Evolutionary conservation across 768 basidiomycete genomes (phyloP).

Genomic region (Lentinula aciculospora): DNA sequence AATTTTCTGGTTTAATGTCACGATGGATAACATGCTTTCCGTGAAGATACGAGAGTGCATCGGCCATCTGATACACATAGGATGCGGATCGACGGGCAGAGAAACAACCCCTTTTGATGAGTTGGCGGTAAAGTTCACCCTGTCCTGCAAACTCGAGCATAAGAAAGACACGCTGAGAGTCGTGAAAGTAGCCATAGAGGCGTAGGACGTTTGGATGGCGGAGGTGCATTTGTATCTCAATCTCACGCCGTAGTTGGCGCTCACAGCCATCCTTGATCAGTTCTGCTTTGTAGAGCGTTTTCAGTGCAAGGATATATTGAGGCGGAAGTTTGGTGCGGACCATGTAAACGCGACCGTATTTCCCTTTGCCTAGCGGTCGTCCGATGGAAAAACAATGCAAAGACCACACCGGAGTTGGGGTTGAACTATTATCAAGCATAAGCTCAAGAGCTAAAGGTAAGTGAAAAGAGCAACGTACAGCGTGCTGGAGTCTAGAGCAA

Average conservation of each 20-base stretch:
- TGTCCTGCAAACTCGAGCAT: conserved; percentile 98
- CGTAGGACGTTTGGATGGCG: conserved; percentile 93
- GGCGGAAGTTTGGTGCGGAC: conserved; percentile 89
- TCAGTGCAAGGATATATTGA: conserved; percentile 94
- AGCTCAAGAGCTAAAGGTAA: not conserved
- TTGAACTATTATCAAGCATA: conserved; percentile 33
- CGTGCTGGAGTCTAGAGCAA: conserved; percentile 83
- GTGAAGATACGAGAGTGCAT: conserved; percentile 89
- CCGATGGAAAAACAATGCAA: conserved; percentile 90
- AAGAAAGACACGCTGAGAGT: conserved; percentile 93
- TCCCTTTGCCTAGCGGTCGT: conserved; percentile 95
- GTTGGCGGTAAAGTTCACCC: conserved; percentile 95
- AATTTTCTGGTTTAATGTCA: conserved; percentile 98
- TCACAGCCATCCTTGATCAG: conserved; percentile 88
- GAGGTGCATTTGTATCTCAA: conserved; percentile 96
- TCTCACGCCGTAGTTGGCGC: conserved; percentile 95
- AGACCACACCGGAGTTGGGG: conserved; percentile 80
- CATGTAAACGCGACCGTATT: conserved; percentile 99
- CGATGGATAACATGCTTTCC: conserved; percentile 96
- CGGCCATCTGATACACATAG: conserved; percentile 98
- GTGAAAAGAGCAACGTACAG: conserved; percentile 33
- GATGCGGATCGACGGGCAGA: conserved; percentile 81
- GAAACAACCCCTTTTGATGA: conserved; percentile 81
- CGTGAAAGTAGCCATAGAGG: conserved; percentile 96
- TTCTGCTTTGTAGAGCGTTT: conserved; percentile 95